Evolutionary conservation across 345 rosid genomes (phyloP), one percentile per base, ranked within the genome.

Genomic region (Gossypium ekmanianum): DNA sequence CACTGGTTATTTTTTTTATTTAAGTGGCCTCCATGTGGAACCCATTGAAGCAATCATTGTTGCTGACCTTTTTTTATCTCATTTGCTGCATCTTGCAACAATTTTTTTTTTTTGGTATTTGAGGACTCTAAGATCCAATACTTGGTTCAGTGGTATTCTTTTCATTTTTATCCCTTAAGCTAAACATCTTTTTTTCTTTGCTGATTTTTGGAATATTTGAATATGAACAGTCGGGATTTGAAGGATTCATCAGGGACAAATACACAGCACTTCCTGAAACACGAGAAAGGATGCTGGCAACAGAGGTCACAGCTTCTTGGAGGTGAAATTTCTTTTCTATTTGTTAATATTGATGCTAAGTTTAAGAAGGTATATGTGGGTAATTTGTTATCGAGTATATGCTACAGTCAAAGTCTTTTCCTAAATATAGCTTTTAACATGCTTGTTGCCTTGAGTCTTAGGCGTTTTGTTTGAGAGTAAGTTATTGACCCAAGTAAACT

Each of bases 201-300:
- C 39, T 79, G 27, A 65, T 65, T 74, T 69, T 66, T 68, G 43
- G n/a, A 17, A 44, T 69, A 69, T 71, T n/a, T 83, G 26, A 74
- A 57, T 48, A 44, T 75, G 77, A 77, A 86, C 93, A 94, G 98
- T 92, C 98, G 56, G 98, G 98, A 34, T 94, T 94, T 86, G 97
- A 92, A 84, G 90, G 92, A 67, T 94, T 92, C 83, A 80, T 94
- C 50, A 87, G 90, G 87, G 98, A 94, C 76, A 86, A 87, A 59
- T 90, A 92, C 83, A 94, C 98, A 1, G 88, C 81, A 85, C 82
- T 94, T 61, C 98, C 98, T 45, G 98, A 94, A 50, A 94, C 98
- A 44, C 88, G 85, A 68, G 98, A 94, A 78, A 84, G 98, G 84
- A 87, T 92, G 79, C 77, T 94, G 59, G 98, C 98, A 27, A 94